Conservation (phyloP, 345 rosid genomes). For the Passiflora organensis region DNA sequence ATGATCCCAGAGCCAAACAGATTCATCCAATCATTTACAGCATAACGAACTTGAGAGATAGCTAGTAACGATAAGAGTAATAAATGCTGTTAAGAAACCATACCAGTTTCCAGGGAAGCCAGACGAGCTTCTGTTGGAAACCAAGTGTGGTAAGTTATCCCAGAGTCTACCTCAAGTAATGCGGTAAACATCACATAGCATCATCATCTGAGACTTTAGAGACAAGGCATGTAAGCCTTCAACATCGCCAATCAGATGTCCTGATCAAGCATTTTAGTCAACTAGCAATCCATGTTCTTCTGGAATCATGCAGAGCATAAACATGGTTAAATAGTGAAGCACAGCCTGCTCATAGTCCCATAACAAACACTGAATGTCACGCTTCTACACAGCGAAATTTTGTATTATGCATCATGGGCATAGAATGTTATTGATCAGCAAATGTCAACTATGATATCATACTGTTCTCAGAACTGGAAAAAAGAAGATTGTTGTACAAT, state of each 20-base stretch:
- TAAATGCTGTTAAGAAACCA: constrained; percentile 1
- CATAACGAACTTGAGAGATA: background rate
- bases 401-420: no score
- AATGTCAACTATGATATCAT: no score
- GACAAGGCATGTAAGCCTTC: constrained; percentile 13
- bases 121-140: constrained; percentile 9
- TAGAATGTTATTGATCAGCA: no score
- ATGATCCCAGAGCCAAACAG: no score
- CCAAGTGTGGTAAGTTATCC: constrained; percentile 9
- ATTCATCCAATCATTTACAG: no score
- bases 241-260: constrained; percentile 5
- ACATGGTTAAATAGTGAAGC: no score
- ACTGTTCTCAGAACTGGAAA: no score
- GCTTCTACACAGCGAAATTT: no score
- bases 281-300: constrained; percentile 12
- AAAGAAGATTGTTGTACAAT: no score
- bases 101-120: constrained; percentile 16
- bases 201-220: constrained; percentile 19
- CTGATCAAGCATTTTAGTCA: constrained; percentile 10
- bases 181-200: constrained; percentile 6
- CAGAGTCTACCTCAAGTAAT: constrained; percentile 7
- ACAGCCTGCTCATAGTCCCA: no score
- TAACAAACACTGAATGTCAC: no score
- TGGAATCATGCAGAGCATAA: constrained; percentile 1
- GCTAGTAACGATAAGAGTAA: background rate